Percentiles rank a stretch among this genome's conserved stretches.
Conservation (phyloP, 257 asterid genomes). For the Phtheirospermum japonicum region DNA sequence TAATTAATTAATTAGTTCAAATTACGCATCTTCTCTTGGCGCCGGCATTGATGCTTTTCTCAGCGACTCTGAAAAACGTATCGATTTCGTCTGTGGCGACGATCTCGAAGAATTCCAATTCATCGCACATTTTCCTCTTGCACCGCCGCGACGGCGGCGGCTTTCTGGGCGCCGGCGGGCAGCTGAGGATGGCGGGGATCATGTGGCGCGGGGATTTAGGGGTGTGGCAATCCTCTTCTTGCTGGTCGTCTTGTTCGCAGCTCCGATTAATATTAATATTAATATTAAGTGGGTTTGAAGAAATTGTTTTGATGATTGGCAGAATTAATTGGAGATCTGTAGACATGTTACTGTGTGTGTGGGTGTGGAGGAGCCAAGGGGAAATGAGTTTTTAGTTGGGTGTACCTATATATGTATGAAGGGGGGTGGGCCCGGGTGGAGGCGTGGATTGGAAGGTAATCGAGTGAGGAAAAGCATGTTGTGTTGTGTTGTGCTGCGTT, state of each 20-base stretch:
- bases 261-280: no score
- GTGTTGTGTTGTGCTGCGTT: no score
- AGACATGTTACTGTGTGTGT: slow-evolving; percentile 34
- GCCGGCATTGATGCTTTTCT: slow-evolving; percentile 11
- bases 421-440: slow-evolving; percentile 23
- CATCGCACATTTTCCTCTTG: slow-evolving; percentile 45
- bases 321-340: slow-evolving; percentile 44
- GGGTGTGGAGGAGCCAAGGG: slow-evolving; percentile 24
- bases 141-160: slow-evolving; percentile 31
- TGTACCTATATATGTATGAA: slow-evolving; percentile 33
- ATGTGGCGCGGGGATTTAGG: slow-evolving; percentile 45
- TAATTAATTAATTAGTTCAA: slow-evolving; percentile 1
- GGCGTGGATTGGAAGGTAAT: slow-evolving; percentile 49
- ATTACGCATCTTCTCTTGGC: slow-evolving; percentile 42
- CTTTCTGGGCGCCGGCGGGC: slow-evolving; percentile 69
- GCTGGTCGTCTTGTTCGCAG: not conserved
- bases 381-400: slow-evolving; percentile 16
- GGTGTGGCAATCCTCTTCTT: slow-evolving; percentile 30
- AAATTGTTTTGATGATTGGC: slow-evolving; percentile 32
- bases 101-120: slow-evolving; percentile 42
- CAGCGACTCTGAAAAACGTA: slow-evolving; percentile 39
- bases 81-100: slow-evolving; percentile 43
- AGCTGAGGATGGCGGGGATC: slow-evolving; percentile 43
- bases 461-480: slow-evolving; percentile 26
- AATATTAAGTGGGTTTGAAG: not conserved